phyloP scores from a whole-genome alignment of 352 stramenopile species.

The Globisporangium yorkense region DNA sequence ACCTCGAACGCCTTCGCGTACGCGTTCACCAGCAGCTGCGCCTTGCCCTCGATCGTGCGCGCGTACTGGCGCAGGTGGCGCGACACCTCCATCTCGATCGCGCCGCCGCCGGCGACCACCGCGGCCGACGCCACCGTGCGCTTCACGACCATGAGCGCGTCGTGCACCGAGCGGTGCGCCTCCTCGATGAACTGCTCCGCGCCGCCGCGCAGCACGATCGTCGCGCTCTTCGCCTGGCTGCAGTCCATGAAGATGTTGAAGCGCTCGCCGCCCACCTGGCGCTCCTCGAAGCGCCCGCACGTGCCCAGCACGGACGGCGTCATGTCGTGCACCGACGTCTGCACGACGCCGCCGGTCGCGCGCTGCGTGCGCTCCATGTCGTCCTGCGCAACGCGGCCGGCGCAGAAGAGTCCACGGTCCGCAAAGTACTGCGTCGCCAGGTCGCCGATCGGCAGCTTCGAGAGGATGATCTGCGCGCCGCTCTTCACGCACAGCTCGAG shows the following conservation, averaged over 20 bases:
- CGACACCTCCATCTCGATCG: conserved; percentile 93
- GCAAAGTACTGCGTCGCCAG: conserved; percentile 99
- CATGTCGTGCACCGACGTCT: conserved; percentile 93
- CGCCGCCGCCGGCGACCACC: conserved; percentile 90
- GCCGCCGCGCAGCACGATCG: conserved; percentile 96
- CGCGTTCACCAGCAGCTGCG: conserved; percentile 94
- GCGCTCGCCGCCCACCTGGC: conserved; percentile 95
- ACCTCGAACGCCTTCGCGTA: conserved; percentile 98
- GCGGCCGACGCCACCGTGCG: conserved; percentile 88
- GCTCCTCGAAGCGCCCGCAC: conserved; percentile 97
- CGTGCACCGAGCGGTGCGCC: conserved; percentile 96
- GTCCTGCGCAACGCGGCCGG: conserved; percentile 94
- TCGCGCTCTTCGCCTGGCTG: conserved; percentile 92
- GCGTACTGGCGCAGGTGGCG: conserved; percentile 89
- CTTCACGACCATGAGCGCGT: conserved; percentile 99
- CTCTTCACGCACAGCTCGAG: conserved; percentile 87
- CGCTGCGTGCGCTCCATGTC: conserved; percentile 96
- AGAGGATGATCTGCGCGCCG: conserved; percentile 98
- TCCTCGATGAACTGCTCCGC: conserved; percentile 99
- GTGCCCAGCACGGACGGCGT: conserved; percentile 88
- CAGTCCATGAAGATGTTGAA: conserved; percentile 99
- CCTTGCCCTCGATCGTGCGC: conserved; percentile 96
- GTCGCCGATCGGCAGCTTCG: conserved; percentile 93
- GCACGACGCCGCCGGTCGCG: conserved; percentile 93
- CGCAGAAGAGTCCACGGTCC: conserved; percentile 97